phyloP scores from a whole-genome alignment of 176 grass and related monocot species.

The Chrysopogon serrulatus region DNA sequence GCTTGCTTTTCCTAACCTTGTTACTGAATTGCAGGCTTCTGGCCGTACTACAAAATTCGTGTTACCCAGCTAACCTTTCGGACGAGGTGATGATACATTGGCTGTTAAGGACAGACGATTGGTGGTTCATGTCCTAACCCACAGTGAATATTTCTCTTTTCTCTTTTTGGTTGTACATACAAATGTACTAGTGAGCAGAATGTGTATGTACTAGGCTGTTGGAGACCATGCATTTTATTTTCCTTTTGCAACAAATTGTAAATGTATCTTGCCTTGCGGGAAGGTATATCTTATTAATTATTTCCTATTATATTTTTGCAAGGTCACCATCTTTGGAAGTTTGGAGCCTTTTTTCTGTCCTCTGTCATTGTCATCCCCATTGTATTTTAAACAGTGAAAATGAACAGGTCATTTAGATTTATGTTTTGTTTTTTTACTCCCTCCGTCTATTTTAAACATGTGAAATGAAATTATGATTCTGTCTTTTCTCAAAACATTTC shows the following conservation, averaged over 20 bases:
- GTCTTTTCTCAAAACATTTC: too few relatives aligned
- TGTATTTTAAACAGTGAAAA: too few relatives aligned
- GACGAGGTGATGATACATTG: neutral
- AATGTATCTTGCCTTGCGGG: neutral
- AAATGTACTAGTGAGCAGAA: too few relatives aligned
- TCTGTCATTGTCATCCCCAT: neutral
- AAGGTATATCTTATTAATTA: neutral
- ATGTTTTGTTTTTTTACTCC: too few relatives aligned
- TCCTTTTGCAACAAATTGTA: neutral
- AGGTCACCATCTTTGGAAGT: neutral
- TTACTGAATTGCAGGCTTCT: slow-evolving; percentile 28
- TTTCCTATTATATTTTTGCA: too few relatives aligned
- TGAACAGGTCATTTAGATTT: too few relatives aligned
- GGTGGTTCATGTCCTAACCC: neutral
- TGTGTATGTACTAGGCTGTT: too few relatives aligned
- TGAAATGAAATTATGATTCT: too few relatives aligned
- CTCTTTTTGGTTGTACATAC: neutral
- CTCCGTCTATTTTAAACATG: too few relatives aligned
- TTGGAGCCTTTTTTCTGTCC: neutral
- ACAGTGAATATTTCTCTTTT: neutral
- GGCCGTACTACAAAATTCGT: slow-evolving; percentile 27
- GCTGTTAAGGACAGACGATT: neutral
- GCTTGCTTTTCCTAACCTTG: neutral
- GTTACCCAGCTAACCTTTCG: slow-evolving; percentile 30
- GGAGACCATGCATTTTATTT: neutral